A percentile compares a stretch with the other conserved stretches of the same genome.
These are phyloP conservation scores for Pichia sp. DNA, from an alignment of 1,139 yeast genomes.

Conservation along the genomic window DNA sequence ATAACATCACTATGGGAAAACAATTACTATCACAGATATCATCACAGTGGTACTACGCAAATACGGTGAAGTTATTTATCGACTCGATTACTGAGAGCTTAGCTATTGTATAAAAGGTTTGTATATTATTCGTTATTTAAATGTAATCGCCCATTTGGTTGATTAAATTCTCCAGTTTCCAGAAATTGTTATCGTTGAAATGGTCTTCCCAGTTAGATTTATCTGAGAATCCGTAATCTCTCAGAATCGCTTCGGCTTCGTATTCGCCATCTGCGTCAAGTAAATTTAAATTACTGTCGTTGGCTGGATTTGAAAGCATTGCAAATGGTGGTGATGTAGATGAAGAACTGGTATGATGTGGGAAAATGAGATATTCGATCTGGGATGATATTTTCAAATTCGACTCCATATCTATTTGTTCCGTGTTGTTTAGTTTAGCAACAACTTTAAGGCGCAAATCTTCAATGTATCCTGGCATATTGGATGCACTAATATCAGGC, in stretches of 20 bases:
- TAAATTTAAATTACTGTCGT: not conserved
- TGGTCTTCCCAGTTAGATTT: conserved; percentile 24
- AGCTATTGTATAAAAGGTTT: not conserved
- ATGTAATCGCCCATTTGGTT: conserved; percentile 8
- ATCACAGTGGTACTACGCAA: conserved; percentile 12
- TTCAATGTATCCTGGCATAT: conserved; percentile 16
- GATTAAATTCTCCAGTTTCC: conserved; percentile 16
- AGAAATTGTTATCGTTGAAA: conserved; percentile 14
- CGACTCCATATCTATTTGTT: not conserved
- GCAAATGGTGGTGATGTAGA: not conserved
- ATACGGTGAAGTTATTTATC: conserved; percentile 3
- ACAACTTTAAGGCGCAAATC: conserved; percentile 13
- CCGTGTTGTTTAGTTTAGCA: conserved; percentile 3
- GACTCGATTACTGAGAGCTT: not conserved
- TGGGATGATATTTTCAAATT: conserved; percentile 13
- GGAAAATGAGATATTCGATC: conserved; percentile 22
- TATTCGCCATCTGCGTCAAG: not conserved
- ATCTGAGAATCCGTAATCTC: conserved; percentile 8
- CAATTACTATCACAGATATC: conserved; percentile 5
- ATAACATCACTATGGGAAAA: not conserved
- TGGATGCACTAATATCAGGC: conserved; percentile 22
- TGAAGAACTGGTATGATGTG: conserved; percentile 11
- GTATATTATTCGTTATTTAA: not conserved
- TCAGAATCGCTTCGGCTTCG: not conserved
- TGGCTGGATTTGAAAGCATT: not conserved